Evolutionary conservation across 163 green algal species (phyloP), one percentile per base, ranked within the genome.

Genomic region (Chlorella variabilis): DNA sequence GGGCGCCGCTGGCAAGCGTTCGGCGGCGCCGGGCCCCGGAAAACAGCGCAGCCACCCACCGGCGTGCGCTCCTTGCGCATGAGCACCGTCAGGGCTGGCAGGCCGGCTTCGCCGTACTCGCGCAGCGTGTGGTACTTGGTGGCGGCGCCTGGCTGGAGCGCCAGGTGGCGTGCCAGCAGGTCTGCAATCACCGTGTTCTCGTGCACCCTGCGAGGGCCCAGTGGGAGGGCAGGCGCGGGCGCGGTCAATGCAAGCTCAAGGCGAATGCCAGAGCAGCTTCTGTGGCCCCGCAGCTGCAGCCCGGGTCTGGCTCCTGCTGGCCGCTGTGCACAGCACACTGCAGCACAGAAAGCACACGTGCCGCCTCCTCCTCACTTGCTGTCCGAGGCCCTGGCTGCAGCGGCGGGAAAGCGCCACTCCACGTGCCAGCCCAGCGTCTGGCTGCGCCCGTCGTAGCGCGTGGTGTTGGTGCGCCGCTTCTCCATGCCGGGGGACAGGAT

Each of bases 21-120:
- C n/a, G n/a, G n/a, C n/a, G n/a, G n/a, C n/a, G n/a, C n/a, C n/a
- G n/a, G n/a, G n/a, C n/a, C n/a, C n/a, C n/a, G n/a, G n/a, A n/a
- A n/a, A n/a, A n/a, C n/a, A n/a, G n/a, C n/a, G n/a, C n/a, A n/a
- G n/a, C n/a, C n/a, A n/a, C 87, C 76, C 68, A 94, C 92, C 83
- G 91, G 91, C 18, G 84, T 90, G 48, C 84, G 76, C 83, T 96
- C 93, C 78, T 90, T 89, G 1, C 80, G 81, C 89, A 96, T 85
- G 13, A 93, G 63, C 18, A 94, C 81, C 2, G 73, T 61, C 39
- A 94, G 86, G 4, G 36, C 63, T 0, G 66, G 59, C 36, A 85
- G 2, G 0, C 87, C 89, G 0, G 84, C 85, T 1, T 86, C 85
- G 4, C 54, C 61, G 39, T 90, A 83, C 68, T 78, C 58, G 3